Percentiles rank a stretch among this genome's conserved stretches.
Evolutionary conservation across 2,329 filamentous ascomycete species (phyloP).

Genomic region (Reticulascus tulasneorum): DNA sequence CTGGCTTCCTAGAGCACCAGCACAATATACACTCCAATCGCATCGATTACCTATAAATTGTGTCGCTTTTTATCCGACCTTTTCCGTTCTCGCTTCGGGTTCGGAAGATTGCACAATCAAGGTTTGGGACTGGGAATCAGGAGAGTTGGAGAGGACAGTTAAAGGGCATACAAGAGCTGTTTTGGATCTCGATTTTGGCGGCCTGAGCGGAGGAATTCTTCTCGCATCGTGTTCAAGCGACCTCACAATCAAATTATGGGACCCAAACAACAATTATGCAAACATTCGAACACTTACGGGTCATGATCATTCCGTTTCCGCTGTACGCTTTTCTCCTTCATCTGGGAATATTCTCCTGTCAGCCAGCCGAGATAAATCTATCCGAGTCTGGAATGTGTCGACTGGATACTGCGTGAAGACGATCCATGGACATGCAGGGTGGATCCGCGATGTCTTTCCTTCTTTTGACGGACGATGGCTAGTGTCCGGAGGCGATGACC

Average conservation of each 20-base stretch:
- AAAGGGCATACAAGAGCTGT: constrained; percentile 91
- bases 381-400: constrained; percentile 88
- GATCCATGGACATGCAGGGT: constrained; percentile 78
- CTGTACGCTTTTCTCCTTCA: constrained; percentile 82
- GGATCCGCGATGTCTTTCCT: constrained; percentile 85
- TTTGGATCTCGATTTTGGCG: constrained; percentile 85
- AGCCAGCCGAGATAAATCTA: constrained; percentile 77
- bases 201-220: constrained; percentile 73
- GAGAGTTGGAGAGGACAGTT: constrained; percentile 83
- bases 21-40: constrained; percentile 80
- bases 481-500: constrained; percentile 78
- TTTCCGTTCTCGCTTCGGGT: constrained; percentile 83
- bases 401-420: constrained; percentile 92
- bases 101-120: constrained; percentile 94
- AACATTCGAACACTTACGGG: constrained; percentile 88
- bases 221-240: constrained; percentile 74
- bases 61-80: constrained; percentile 88
- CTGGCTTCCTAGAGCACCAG: constrained; percentile 82
- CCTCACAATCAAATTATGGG: constrained; percentile 92
- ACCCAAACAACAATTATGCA: constrained; percentile 87
- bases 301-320: constrained; percentile 88
- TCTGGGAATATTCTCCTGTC: constrained; percentile 83
- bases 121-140: constrained; percentile 95
- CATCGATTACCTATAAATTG: constrained; percentile 80
- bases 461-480: constrained; percentile 81